These are phyloP conservation scores for Thermochaetoides dissita DNA, from an alignment of 2,329 filamentous ascomycete species.

Conservation along the genomic window DNA sequence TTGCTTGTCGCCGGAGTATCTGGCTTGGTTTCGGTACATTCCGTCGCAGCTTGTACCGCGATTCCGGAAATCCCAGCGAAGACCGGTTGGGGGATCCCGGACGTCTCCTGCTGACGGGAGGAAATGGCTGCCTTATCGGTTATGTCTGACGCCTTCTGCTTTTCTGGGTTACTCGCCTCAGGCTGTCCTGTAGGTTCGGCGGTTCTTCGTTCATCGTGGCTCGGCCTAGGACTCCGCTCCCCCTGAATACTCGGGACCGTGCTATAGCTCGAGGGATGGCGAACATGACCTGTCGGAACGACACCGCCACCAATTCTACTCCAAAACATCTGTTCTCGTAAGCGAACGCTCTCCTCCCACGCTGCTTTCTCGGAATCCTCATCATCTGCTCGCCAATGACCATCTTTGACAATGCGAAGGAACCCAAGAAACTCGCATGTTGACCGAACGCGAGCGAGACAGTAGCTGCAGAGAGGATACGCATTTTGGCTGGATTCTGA, in stretches of 20 bases:
- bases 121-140: no score
- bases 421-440: slow-evolving; percentile 91
- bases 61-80: no score
- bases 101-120: no score
- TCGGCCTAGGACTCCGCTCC: slow-evolving; percentile 15
- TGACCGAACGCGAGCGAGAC: slow-evolving; percentile 66
- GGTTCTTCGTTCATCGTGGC: slow-evolving; percentile 8
- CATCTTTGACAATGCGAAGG: slow-evolving; percentile 78
- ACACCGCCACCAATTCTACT: slow-evolving; percentile 83
- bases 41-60: no score
- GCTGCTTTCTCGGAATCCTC: slow-evolving; percentile 73
- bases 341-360: slow-evolving; percentile 85
- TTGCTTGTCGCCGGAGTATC: no score
- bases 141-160: no score
- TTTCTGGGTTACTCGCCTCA: no score
- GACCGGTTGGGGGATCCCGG: no score
- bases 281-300: slow-evolving; percentile 42
- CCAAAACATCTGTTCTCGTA: slow-evolving; percentile 97
- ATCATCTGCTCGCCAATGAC: slow-evolving; percentile 74
- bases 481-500: slow-evolving; percentile 64
- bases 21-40: no score
- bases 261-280: slow-evolving; percentile 12
- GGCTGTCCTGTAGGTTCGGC: no score
- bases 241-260: slow-evolving; percentile 10
- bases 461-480: slow-evolving; percentile 83